Conservation (phyloP, 768 basidiomycete species). For the Mycena epipterygia region DNA sequence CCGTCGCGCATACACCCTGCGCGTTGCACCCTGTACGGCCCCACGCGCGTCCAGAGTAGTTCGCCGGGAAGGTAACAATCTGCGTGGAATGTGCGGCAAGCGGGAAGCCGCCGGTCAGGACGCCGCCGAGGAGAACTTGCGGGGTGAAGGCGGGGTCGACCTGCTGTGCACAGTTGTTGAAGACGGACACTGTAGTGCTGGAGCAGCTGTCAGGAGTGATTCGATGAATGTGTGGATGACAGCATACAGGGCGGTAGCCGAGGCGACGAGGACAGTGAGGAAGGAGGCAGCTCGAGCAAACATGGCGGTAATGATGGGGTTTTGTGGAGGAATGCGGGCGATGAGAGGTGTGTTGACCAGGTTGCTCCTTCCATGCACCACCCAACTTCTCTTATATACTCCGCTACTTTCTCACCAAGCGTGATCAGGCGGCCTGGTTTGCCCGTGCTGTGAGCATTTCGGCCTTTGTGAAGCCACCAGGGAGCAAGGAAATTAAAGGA, state of each 20-base stretch:
- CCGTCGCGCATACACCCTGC: constrained; percentile 20
- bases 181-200: constrained; percentile 17
- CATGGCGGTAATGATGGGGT: constrained; percentile 9
- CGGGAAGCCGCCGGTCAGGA: constrained; percentile 21
- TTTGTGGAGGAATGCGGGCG: background rate
- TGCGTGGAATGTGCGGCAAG: constrained; percentile 18
- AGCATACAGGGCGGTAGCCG: constrained; percentile 23
- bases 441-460: constrained; percentile 2
- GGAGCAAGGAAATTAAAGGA: constrained; percentile 1
- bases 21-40: constrained; percentile 20
- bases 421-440: constrained; percentile 11
- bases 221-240: constrained; percentile 7
- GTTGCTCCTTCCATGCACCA: background rate
- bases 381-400: background rate
- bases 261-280: constrained; percentile 15
- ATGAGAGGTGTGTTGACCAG: constrained; percentile 3
- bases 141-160: constrained; percentile 25
- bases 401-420: constrained; percentile 7
- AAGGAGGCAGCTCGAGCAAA: constrained; percentile 16
- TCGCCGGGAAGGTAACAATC: constrained; percentile 15
- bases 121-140: constrained; percentile 18
- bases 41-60: constrained; percentile 23
- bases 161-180: constrained; percentile 20
- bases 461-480: constrained; percentile 7
- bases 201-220: constrained; percentile 5